Percentiles rank a stretch among this genome's conserved stretches.
phyloP scores from a whole-genome alignment of 176 grass and related monocot species.

The Rhynchospora pubera region DNA sequence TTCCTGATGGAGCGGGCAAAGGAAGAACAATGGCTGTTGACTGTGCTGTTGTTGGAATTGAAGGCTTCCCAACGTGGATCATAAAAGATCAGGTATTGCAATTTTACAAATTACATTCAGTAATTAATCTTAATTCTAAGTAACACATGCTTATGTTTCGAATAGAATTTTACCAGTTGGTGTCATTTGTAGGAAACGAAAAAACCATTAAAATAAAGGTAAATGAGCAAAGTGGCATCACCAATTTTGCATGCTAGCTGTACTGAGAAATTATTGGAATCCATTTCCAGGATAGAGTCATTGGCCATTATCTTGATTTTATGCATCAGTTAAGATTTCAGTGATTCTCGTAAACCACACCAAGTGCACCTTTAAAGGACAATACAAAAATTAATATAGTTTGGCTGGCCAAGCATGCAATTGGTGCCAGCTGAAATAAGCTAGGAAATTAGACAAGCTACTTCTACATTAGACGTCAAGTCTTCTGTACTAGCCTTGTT shows the following conservation, averaged over 20 bases:
- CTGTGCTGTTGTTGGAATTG: slow-evolving; percentile 53
- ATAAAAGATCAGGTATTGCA: slow-evolving; percentile 62
- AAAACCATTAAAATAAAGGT: background rate
- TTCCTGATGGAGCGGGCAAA: slow-evolving; percentile 89
- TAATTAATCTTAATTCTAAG: background rate
- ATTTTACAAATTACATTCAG: background rate
- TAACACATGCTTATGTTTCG: background rate
- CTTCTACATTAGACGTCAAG: background rate
- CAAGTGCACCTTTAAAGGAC: background rate
- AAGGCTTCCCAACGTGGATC: slow-evolving; percentile 95
- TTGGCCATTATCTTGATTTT: background rate
- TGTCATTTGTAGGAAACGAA: background rate
- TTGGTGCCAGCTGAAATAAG: background rate
- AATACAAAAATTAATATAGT: background rate
- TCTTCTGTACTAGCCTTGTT: background rate
- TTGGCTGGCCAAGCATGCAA: background rate
- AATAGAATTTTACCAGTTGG: background rate
- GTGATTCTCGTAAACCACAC: background rate
- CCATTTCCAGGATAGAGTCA: background rate
- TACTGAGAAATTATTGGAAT: background rate
- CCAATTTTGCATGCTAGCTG: background rate
- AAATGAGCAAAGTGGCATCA: background rate
- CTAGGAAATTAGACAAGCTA: background rate
- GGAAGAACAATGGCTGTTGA: slow-evolving; percentile 68
- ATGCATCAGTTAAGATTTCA: background rate